Evolutionary conservation across 495 filamentous ascomycete genomes (phyloP), one percentile per base, ranked within the genome.

Genomic region (Aspergillus campestris): DNA sequence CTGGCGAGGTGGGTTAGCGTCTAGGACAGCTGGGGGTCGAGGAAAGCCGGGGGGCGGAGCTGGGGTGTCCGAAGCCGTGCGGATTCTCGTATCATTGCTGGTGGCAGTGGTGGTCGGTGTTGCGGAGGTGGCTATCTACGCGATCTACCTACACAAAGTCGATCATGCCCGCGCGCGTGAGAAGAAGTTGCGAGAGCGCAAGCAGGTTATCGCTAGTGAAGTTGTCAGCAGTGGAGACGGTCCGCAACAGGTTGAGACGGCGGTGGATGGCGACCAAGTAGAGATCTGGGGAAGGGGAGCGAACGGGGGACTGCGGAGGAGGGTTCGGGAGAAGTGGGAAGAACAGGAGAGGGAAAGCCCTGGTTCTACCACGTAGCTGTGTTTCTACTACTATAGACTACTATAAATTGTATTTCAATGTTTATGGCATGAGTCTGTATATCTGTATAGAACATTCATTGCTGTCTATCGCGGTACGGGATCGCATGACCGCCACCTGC

Each of bases 71-170:
- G 65, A 70, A 44, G 57, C 66, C 10, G 61, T 69, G 18, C 52
- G 58, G 13, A 67, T 73, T 10, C 37, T 73, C 4, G n/a, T 72
- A 6, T 61, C 67, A 28, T 36, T 74, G 8, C 59, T 62, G 49
- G 63, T 57, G 18, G 69, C 66, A 18, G 12, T 72, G 32, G 48
- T 86, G 13, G 87, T 96, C 15, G 89, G 83, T 3, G 69, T 94
- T 37, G 90, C 89, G 5, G 92, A 98, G 62, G 83, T 92, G 8
- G 81, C 82, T 15, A 79, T 97, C 32, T 96, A 97, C 63, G 80
- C 77, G 8, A 87, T 88, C 6, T 98, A 95, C 66, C 63, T 94
- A 34, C 74, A 82, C 66, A 81, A 89, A 57, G 66, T 95, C 27
- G 76, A 80, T 27, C 72, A 86, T 57, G 87, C 87, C 1, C 83